Base-by-base conservation (phyloP, 164 flowering plant genomes). In the Vitis rupestris region DNA sequence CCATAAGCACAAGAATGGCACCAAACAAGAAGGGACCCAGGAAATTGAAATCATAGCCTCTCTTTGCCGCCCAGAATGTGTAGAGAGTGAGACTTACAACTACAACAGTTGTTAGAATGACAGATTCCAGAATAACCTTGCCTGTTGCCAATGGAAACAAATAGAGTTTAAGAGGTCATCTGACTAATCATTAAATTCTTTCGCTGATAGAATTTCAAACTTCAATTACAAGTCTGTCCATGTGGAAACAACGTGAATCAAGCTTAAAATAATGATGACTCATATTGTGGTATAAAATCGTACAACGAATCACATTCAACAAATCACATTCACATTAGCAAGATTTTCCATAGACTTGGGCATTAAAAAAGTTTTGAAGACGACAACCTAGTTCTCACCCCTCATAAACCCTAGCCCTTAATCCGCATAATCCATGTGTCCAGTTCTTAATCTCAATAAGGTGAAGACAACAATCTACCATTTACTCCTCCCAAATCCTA, bases 51-150 rank as follows among this genome's bases (percentile, higher is more conserved):
- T 89, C 97, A 27, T 86, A 73, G 69, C 97, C 97, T 70, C 86
- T 82, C 63, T 63, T 83, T 16, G 91, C 97, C 10, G 94, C 97
- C 94, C 90, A 86, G 80, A 91, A 91, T 37, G 97, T 89, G 86
- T 89, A 89, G 3, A 86, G 51, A 37, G 97, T 89, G 23, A 91
- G 90, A 56, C 86, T 70, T 11, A 89, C 50, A 8, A 84, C 91
- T 53, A 89, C 88, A 30, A 72, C 97, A 16, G 88, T 71, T 1
- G 97, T 91, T 50, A 91, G 70, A 59, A 89, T 86, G 13, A 73
- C 91, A 6, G 97, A 70, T 65, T 91, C 94, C 72, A 89, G 61
- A 49, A 91, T 83, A 9, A 91, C 81, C 75, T 86, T 85, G 57
- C 91, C 97, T 89, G 90, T 75, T 29, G 16, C 16, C 65, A 61